Percentiles rank a stretch among this genome's conserved stretches.
These are phyloP conservation scores for Aspergillus sp. DNA, from an alignment of 2,329 filamentous ascomycete species.

Conservation along the genomic window DNA sequence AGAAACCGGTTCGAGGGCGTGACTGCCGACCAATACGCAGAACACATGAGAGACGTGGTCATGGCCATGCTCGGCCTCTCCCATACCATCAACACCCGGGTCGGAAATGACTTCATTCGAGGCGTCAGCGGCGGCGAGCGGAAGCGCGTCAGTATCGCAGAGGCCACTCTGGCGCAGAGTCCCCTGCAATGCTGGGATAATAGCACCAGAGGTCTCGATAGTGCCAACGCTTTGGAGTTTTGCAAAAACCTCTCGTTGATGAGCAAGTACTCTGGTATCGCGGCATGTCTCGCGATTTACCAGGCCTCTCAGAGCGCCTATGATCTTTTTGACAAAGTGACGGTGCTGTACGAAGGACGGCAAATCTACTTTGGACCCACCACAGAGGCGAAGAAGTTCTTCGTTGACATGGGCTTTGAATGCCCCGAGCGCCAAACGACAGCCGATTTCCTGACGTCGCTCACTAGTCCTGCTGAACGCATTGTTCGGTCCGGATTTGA, in stretches of 20 bases:
- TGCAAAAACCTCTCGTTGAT: slow-evolving; percentile 46
- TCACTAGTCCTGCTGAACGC: slow-evolving; percentile 63
- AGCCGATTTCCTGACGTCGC: slow-evolving; percentile 65
- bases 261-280: slow-evolving; percentile 43
- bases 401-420: slow-evolving; percentile 64
- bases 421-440: slow-evolving; percentile 66
- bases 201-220: slow-evolving; percentile 39
- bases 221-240: slow-evolving; percentile 53
- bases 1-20: slow-evolving; percentile 40
- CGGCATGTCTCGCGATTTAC: slow-evolving; percentile 52
- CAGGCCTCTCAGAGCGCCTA: slow-evolving; percentile 43
- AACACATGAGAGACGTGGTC: slow-evolving; percentile 45
- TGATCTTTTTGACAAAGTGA: slow-evolving; percentile 63
- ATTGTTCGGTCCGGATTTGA: slow-evolving; percentile 57
- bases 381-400: slow-evolving; percentile 58
- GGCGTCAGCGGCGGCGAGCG: slow-evolving; percentile 62
- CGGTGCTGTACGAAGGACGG: slow-evolving; percentile 68
- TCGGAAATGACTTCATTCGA: slow-evolving; percentile 56
- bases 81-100: slow-evolving; percentile 53
- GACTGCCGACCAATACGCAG: slow-evolving; percentile 43
- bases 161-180: slow-evolving; percentile 49
- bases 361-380: slow-evolving; percentile 71
- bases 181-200: slow-evolving; percentile 37
- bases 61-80: slow-evolving; percentile 46
- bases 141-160: slow-evolving; percentile 64